These are phyloP conservation scores for Ustilago esculenta DNA, from an alignment of 1,284 basidiomycete genomes.

Conservation along the genomic window DNA sequence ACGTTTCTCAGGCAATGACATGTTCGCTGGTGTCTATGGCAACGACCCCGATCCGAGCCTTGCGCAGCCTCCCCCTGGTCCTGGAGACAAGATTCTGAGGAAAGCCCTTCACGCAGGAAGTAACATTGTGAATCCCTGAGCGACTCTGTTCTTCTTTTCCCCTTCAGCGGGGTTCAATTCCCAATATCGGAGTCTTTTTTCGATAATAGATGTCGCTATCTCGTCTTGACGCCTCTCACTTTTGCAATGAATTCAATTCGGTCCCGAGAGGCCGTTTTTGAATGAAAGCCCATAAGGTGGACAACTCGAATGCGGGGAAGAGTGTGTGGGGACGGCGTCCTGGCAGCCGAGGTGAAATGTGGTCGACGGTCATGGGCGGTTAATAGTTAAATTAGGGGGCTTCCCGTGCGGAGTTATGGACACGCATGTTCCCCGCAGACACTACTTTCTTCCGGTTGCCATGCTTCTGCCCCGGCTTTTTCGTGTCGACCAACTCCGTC, in stretches of 20 bases:
- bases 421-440: not conserved
- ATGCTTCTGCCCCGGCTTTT: not conserved
- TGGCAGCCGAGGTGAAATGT: too few species aligned
- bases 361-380: constrained; percentile 12
- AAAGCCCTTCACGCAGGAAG: too few species aligned
- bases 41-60: constrained; percentile 1
- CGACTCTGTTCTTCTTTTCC: too few species aligned
- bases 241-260: too few species aligned
- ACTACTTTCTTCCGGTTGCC: constrained; percentile 20
- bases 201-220: too few species aligned
- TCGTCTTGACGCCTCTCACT: too few species aligned
- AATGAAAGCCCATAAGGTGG: too few species aligned
- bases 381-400: too few species aligned
- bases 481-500: not conserved
- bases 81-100: constrained; percentile 10
- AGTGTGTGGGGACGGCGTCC: not conserved
- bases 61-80: constrained; percentile 8
- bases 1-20: constrained; percentile 7
- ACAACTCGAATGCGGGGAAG: not conserved
- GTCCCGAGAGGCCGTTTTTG: too few species aligned
- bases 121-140: too few species aligned
- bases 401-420: not conserved
- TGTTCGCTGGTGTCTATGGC: constrained; percentile 37
- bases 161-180: too few species aligned
- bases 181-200: too few species aligned